These are phyloP conservation scores for Sextonia rubra DNA, from an alignment of 164 flowering plant species.

Conservation along the genomic window DNA sequence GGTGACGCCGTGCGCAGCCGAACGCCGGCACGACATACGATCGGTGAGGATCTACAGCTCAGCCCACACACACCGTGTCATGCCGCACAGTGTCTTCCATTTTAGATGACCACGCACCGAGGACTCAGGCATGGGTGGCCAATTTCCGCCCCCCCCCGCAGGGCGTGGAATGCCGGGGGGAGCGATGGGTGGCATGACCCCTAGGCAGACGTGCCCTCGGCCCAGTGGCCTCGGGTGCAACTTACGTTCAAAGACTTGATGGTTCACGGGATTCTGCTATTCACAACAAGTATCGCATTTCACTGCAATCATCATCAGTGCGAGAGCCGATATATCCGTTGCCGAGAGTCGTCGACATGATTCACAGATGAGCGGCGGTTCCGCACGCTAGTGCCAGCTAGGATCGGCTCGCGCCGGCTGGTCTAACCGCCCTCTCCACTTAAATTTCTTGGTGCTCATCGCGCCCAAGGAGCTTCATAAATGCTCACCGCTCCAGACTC, in stretches of 20 bases:
- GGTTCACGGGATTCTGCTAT: slow-evolving; percentile 21
- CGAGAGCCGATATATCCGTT: neutral
- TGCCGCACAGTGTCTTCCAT: neutral
- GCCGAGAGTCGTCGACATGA: no score
- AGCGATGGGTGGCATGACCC: neutral
- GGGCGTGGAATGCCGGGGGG: neutral
- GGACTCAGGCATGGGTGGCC: neutral
- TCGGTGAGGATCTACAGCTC: neutral
- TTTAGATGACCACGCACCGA: neutral
- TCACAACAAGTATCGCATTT: slow-evolving; percentile 12
- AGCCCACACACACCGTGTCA: neutral
- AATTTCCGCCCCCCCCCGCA: neutral
- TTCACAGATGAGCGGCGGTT: no score
- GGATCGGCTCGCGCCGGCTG: no score
- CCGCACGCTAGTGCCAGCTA: no score
- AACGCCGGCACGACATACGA: neutral
- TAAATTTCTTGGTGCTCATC: no score
- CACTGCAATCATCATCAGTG: slow-evolving; percentile 7
- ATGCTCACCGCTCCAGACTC: no score
- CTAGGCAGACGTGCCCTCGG: neutral
- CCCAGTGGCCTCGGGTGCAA: neutral
- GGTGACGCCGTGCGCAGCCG: neutral
- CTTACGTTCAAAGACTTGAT: slow-evolving; percentile 25
- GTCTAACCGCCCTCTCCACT: no score
- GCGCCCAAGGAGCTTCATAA: neutral